A percentile compares a stretch with the other conserved stretches of the same genome.
These are phyloP conservation scores for Malassezia sympodialis DNA, from an alignment of 1,284 basidiomycete species.

Conservation along the genomic window DNA sequence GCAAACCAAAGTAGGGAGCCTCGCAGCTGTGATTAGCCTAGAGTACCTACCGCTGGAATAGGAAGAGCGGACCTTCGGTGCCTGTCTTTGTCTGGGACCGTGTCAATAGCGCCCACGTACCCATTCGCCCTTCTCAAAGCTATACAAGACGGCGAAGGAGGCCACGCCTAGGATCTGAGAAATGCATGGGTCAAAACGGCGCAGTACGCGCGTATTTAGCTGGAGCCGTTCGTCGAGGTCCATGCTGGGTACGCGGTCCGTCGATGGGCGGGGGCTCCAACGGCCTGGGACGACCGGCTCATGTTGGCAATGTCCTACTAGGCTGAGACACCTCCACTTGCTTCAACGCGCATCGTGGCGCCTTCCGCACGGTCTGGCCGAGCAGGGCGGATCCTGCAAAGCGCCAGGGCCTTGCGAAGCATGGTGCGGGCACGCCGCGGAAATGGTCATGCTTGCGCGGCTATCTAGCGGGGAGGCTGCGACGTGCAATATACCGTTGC, in stretches of 20 bases:
- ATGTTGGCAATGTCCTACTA: neutral
- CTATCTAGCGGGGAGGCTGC: too few species aligned
- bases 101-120: conserved; percentile 38
- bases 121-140: conserved; percentile 42
- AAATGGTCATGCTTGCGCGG: too few species aligned
- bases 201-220: conserved; percentile 68
- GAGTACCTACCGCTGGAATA: conserved; percentile 63
- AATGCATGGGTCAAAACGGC: conserved; percentile 69
- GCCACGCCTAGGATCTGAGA: conserved; percentile 70
- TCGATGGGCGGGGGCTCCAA: neutral
- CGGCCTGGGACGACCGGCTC: neutral
- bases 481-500: too few species aligned
- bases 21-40: conserved; percentile 4
- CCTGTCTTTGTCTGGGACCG: conserved; percentile 72
- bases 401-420: too few species aligned
- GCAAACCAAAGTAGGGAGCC: conserved; percentile 67
- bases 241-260: conserved; percentile 10
- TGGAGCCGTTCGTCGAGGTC: conserved; percentile 23
- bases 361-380: neutral
- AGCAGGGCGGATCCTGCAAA: too few species aligned
- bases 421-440: too few species aligned
- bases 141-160: conserved; percentile 58
- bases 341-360: neutral
- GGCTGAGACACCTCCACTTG: neutral
- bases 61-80: conserved; percentile 75